Evolutionary conservation across 257 asterid genomes (phyloP), one percentile per base, ranked within the genome.

Genomic region (Fraxinus cuspidata): DNA sequence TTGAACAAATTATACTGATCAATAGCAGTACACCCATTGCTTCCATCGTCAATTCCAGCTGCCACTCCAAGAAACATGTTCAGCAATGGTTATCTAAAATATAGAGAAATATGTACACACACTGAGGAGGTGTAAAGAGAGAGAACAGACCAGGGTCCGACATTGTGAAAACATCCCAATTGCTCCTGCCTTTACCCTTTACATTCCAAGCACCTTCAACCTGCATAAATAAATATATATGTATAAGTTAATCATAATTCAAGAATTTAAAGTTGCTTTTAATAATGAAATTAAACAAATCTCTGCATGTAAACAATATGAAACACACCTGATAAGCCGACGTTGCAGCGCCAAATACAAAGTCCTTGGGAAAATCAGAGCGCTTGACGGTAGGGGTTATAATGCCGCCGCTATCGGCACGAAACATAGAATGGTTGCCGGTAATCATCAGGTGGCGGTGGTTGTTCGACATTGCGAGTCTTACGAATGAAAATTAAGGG

Each of bases 11-110:
- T 53, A 56, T 88, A 88, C 73, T 82, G 79, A 63, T 86, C 83
- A 31, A 70, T 83, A 72, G 92, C 90, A 5, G 74, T 72, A 77
- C 86, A 84, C 75, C 86, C 92, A n/a, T 78, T 88, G 47, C 80
- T 73, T 13, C 74, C 80, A 71, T 80, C 88, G 3, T 4, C 19
- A 58, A 85, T 84, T 49, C 53, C 75, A 42, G 58, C 88, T 85
- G 86, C 63, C 70, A 34, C 34, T 34, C 29, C 6, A 72, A 42
- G 21, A 31, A 47, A 19, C 4, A 1, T 7, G 35, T 2, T 29
- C 18, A 47, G 38, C 60, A 69, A 38, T 16, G 51, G 7, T 12
- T 12, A 74, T 65, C 16, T 8, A 21, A 35, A 19, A 32, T 11
- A 19, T 51, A 51, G 8, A 51, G 12, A 16, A 40, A 40, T 10